phyloP scores from a whole-genome alignment of 2,329 filamentous ascomycete species.

The Fusarium liriodendri region DNA sequence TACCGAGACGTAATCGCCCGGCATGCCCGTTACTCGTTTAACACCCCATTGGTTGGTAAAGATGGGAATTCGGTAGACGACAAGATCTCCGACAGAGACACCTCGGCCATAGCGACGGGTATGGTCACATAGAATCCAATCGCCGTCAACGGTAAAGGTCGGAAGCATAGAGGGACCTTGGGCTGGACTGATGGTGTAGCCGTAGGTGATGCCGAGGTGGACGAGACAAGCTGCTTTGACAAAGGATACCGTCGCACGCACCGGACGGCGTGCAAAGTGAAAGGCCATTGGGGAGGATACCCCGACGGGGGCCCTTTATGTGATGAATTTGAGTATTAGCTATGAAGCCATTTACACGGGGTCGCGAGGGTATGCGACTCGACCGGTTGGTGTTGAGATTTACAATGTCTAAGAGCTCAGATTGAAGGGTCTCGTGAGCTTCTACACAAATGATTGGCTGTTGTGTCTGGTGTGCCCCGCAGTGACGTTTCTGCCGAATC shows the following conservation, averaged over 20 bases:
- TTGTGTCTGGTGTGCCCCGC: constrained; percentile 7
- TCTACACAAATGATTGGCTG: constrained; percentile 31
- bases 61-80: constrained; percentile 81
- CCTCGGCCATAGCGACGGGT: constrained; percentile 75
- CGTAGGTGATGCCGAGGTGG: constrained; percentile 65
- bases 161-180: constrained; percentile 90
- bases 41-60: constrained; percentile 70
- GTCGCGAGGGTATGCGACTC: not conserved
- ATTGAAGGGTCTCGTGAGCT: constrained; percentile 16
- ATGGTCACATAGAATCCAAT: constrained; percentile 76
- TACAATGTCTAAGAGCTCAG: not conserved
- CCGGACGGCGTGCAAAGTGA: constrained; percentile 54
- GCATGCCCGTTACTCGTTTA: constrained; percentile 84
- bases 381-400: constrained; percentile 19
- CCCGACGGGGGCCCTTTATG: constrained; percentile 4
- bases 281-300: constrained; percentile 34
- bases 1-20: constrained; percentile 79
- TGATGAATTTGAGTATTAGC: not conserved
- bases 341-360: constrained; percentile 18
- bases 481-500: constrained; percentile 42
- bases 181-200: constrained; percentile 68
- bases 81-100: constrained; percentile 82
- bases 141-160: constrained; percentile 76
- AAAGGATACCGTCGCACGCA: constrained; percentile 50
- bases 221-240: constrained; percentile 55